These are phyloP conservation scores for Auriscalpium vulgare DNA, from an alignment of 768 basidiomycete genomes.

Conservation along the genomic window DNA sequence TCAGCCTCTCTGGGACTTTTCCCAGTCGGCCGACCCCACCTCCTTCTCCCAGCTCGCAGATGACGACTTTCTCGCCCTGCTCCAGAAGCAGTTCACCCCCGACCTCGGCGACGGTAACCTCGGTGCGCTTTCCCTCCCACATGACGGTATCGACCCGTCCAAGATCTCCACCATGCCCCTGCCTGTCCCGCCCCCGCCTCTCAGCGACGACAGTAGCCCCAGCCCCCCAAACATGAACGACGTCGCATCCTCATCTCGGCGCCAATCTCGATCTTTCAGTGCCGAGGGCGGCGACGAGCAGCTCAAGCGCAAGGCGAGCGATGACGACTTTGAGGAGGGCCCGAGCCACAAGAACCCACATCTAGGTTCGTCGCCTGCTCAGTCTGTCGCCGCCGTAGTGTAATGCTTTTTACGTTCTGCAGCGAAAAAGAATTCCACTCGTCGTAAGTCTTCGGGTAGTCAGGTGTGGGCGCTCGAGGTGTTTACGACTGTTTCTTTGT, in stretches of 20 bases:
- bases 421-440: slow-evolving; percentile 18
- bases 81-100: slow-evolving; percentile 66
- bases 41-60: slow-evolving; percentile 60
- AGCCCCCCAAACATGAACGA: slow-evolving; percentile 53
- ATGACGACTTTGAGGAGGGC: slow-evolving; percentile 48
- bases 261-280: slow-evolving; percentile 22
- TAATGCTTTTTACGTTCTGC: neutral
- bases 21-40: slow-evolving; percentile 27
- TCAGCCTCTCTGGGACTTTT: slow-evolving; percentile 60
- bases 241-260: slow-evolving; percentile 22
- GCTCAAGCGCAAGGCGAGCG: slow-evolving; percentile 74
- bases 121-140: slow-evolving; percentile 22
- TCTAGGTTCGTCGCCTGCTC: neutral
- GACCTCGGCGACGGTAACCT: slow-evolving; percentile 15
- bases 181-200: slow-evolving; percentile 50
- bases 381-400: neutral
- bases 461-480: slow-evolving; percentile 21
- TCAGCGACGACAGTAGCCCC: slow-evolving; percentile 68
- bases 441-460: slow-evolving; percentile 35
- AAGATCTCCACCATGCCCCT: slow-evolving; percentile 43
- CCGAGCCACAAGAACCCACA: slow-evolving; percentile 46
- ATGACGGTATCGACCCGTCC: slow-evolving; percentile 51
- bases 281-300: slow-evolving; percentile 38
- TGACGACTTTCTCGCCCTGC: slow-evolving; percentile 68
- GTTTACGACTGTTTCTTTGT: neutral